phyloP scores from a whole-genome alignment of 345 rosid genomes.

The Camelina sativa region DNA sequence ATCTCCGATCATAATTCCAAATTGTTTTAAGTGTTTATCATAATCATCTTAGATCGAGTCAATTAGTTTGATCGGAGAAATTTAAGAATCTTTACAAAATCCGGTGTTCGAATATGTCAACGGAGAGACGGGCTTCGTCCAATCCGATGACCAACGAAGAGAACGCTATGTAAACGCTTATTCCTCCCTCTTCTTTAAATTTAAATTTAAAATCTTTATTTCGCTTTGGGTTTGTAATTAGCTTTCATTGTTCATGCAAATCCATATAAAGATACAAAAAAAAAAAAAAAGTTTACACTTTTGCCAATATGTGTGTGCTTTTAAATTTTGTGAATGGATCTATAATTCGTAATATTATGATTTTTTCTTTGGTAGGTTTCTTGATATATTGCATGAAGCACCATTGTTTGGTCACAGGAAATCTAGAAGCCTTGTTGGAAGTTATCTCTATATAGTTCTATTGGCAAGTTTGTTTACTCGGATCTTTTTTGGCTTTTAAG shows the following conservation, averaged over 20 bases:
- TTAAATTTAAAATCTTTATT: background rate
- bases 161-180: constrained; percentile 55
- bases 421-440: constrained; percentile 75
- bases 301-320: background rate
- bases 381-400: constrained; percentile 92
- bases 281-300: background rate
- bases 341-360: background rate
- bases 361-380: constrained; percentile 56
- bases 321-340: background rate
- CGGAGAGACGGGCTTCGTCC: constrained; percentile 60
- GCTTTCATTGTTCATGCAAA: background rate
- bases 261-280: background rate
- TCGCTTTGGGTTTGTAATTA: constrained; percentile 11
- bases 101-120: constrained; percentile 47
- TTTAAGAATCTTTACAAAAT: background rate
- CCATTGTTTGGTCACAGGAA: constrained; percentile 92
- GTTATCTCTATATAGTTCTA: constrained; percentile 65
- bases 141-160: constrained; percentile 58
- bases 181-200: background rate
- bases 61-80: constrained; percentile 10
- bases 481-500: background rate
- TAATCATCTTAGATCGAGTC: background rate
- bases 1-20: constrained; percentile 8
- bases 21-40: background rate
- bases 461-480: constrained; percentile 57